These are phyloP conservation scores for Blepharisma undulans DNA, from an alignment of 169 alveolate genomes.

Conservation along the genomic window DNA sequence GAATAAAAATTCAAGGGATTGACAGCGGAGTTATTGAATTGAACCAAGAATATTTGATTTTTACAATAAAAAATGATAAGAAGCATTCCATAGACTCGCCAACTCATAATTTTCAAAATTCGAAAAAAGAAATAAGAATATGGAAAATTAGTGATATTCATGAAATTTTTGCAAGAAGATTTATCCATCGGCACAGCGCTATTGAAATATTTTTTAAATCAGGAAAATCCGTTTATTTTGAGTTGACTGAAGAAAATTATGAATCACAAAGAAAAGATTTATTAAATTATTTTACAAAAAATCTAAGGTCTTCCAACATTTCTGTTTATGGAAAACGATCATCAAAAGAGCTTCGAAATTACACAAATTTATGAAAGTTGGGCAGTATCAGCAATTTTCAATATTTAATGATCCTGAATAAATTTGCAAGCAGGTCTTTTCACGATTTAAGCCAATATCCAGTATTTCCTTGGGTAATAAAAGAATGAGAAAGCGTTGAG, in stretches of 20 bases:
- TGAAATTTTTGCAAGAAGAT: slow-evolving; percentile 46
- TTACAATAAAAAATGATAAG: slow-evolving; percentile 23
- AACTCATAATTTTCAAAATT: not conserved
- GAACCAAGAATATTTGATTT: slow-evolving; percentile 22
- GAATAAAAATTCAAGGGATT: slow-evolving; percentile 48
- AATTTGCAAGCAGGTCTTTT: slow-evolving; percentile 65
- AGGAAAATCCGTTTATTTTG: slow-evolving; percentile 47
- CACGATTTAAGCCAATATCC: slow-evolving; percentile 79
- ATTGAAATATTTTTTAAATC: slow-evolving; percentile 45
- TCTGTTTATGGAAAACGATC: not conserved
- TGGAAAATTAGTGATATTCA: slow-evolving; percentile 27
- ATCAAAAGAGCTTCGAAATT: not conserved
- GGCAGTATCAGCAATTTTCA: slow-evolving; percentile 62
- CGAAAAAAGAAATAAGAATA: not conserved
- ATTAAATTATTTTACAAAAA: not conserved
- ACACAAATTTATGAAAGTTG: slow-evolving; percentile 53
- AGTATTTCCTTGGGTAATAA: slow-evolving; percentile 71
- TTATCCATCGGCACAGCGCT: slow-evolving; percentile 42
- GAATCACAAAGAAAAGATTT: not conserved
- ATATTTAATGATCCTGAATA: slow-evolving; percentile 68
- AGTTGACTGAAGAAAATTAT: slow-evolving; percentile 16
- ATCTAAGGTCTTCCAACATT: not conserved
- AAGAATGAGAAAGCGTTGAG: slow-evolving; percentile 36
- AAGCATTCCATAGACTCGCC: not conserved
- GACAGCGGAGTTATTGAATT: slow-evolving; percentile 43